Percentiles rank a stretch among this genome's conserved stretches.
These are phyloP conservation scores for Microbotryum scabiosae DNA, from an alignment of 1,284 basidiomycete genomes.

Conservation along the genomic window DNA sequence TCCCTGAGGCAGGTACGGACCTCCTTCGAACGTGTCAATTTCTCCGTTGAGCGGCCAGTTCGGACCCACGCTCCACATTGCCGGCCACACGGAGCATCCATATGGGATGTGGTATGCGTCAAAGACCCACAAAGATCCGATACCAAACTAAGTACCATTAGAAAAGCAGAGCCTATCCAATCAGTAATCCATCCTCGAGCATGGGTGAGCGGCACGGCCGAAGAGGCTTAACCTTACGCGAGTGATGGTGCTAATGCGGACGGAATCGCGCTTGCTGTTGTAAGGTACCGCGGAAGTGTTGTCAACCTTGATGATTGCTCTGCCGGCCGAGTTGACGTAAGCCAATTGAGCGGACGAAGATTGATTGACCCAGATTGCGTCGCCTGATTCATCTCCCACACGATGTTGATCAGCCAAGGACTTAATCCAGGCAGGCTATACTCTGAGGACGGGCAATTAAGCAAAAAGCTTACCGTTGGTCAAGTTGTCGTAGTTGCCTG, in stretches of 20 bases:
- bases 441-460: neutral
- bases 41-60: constrained; percentile 48
- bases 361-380: constrained; percentile 22
- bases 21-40: constrained; percentile 75
- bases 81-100: constrained; percentile 5
- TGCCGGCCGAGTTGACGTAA: constrained; percentile 21
- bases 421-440: neutral
- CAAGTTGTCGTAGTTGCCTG: constrained; percentile 25
- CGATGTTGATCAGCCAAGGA: neutral
- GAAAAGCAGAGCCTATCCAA: no score
- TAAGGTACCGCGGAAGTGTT: constrained; percentile 14
- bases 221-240: neutral
- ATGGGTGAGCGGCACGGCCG: no score
- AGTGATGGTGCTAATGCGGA: constrained; percentile 7
- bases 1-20: constrained; percentile 37
- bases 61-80: constrained; percentile 7
- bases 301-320: constrained; percentile 25
- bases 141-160: constrained; percentile 2
- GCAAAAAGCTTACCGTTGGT: constrained; percentile 4
- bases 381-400: constrained; percentile 8
- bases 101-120: constrained; percentile 13
- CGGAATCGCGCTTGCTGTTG: constrained; percentile 16
- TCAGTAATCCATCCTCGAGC: no score
- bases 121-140: constrained; percentile 25
- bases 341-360: constrained; percentile 8